A percentile compares a stretch with the other conserved stretches of the same genome.
phyloP scores from a whole-genome alignment of 768 basidiomycete species.

The Tephrocybe sp. region DNA sequence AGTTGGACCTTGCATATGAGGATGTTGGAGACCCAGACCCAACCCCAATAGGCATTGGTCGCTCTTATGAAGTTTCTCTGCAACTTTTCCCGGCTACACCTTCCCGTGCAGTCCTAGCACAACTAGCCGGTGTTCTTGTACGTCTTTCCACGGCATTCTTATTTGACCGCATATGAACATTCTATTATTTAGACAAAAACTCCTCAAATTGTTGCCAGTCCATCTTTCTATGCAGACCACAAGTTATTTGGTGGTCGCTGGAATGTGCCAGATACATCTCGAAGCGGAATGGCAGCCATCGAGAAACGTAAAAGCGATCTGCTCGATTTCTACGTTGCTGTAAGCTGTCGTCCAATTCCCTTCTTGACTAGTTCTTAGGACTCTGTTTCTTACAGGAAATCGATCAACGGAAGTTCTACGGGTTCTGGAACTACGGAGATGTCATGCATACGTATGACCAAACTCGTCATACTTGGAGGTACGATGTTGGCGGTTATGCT shows the following conservation, averaged over 20 bases:
- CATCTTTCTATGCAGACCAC: constrained; percentile 33
- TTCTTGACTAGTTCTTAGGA: neutral
- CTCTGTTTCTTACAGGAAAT: constrained; percentile 22
- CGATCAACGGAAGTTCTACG: constrained; percentile 34
- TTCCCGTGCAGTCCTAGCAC: constrained; percentile 24
- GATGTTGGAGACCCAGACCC: constrained; percentile 38
- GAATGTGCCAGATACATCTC: constrained; percentile 32
- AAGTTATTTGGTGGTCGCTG: constrained; percentile 37
- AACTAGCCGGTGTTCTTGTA: constrained; percentile 30
- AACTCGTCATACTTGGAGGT: constrained; percentile 37
- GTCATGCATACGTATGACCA: constrained; percentile 40
- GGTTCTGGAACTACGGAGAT: constrained; percentile 39
- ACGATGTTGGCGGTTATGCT: constrained; percentile 35
- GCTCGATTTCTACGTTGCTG: constrained; percentile 35
- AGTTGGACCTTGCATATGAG: constrained; percentile 38
- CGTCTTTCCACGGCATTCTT: neutral
- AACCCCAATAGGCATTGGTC: constrained; percentile 33
- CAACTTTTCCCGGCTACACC: constrained; percentile 34
- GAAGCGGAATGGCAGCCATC: constrained; percentile 27
- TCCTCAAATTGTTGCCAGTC: constrained; percentile 33
- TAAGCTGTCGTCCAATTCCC: constrained; percentile 7
- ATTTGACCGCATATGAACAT: neutral
- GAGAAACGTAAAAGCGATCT: constrained; percentile 34
- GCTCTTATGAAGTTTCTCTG: constrained; percentile 33
- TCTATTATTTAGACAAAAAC: constrained; percentile 21